Percentiles rank a stretch among this genome's conserved stretches.
Conservation (phyloP, 306 rosid species). For the Acacia confusa region DNA sequence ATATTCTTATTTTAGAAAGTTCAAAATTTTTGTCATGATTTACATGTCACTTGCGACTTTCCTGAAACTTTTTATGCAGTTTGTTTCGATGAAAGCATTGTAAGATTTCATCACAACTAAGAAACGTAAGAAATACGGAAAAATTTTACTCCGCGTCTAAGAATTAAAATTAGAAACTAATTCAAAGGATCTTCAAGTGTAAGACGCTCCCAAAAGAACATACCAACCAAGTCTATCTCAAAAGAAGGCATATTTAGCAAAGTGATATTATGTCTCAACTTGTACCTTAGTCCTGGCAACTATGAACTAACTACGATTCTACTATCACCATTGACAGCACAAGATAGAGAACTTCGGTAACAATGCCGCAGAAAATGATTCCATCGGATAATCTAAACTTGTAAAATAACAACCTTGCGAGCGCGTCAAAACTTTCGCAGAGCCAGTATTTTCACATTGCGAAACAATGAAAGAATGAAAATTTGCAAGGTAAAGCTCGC, state of each 20-base stretch:
- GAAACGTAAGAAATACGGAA: background rate
- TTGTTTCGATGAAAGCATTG: background rate
- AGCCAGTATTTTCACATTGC: background rate
- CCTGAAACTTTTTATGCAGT: background rate
- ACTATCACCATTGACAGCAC: background rate
- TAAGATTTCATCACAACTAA: background rate
- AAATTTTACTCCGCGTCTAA: background rate
- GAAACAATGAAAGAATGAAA: background rate
- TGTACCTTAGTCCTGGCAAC: background rate
- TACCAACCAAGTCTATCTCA: background rate
- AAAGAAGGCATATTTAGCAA: background rate
- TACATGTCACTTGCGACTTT: background rate
- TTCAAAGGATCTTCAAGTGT: background rate
- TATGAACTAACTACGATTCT: background rate
- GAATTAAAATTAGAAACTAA: background rate
- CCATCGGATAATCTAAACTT: background rate
- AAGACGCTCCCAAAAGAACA: background rate
- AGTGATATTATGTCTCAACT: background rate
- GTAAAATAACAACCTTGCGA: background rate
- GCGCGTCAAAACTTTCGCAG: background rate
- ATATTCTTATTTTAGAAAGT: background rate
- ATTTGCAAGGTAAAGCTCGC: background rate
- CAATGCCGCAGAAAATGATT: background rate
- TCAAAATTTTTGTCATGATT: background rate
- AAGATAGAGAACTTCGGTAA: background rate